Conservation (phyloP, 257 asterid species). For the Euphrasia confusa region DNA sequence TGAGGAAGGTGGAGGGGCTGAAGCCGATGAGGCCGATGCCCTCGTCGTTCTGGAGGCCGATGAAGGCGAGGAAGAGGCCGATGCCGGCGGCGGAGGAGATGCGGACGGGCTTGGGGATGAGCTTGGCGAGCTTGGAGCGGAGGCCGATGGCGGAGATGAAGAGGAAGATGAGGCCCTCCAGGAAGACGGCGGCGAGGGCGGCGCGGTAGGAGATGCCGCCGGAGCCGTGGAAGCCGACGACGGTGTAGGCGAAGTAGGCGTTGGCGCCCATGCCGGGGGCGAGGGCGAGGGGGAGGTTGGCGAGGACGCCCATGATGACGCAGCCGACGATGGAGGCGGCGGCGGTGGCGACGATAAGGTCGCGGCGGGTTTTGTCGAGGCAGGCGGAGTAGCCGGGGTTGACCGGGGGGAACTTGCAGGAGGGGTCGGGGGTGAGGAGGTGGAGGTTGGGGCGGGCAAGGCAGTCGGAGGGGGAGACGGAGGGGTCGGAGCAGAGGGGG, state of each 20-base stretch:
- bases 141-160: slow-evolving; percentile 68
- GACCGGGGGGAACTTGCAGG: slow-evolving; percentile 81
- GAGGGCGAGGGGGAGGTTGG: slow-evolving; percentile 67
- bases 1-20: slow-evolving; percentile 75
- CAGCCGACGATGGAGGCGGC: slow-evolving; percentile 81
- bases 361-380: slow-evolving; percentile 53
- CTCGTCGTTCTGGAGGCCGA: slow-evolving; percentile 75
- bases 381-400: slow-evolving; percentile 93
- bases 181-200: slow-evolving; percentile 84
- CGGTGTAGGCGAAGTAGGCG: slow-evolving; percentile 89
- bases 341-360: slow-evolving; percentile 78
- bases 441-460: slow-evolving; percentile 32
- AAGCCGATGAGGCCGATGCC: slow-evolving; percentile 75
- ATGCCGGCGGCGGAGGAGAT: slow-evolving; percentile 91
- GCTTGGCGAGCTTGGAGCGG: slow-evolving; percentile 69
- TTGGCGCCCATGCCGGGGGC: slow-evolving; percentile 97
- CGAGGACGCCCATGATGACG: slow-evolving; percentile 74
- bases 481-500: slow-evolving; percentile 64
- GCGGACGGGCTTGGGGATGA: slow-evolving; percentile 77
- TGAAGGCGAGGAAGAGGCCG: slow-evolving; percentile 78
- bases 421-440: slow-evolving; percentile 46
- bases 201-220: slow-evolving; percentile 65
- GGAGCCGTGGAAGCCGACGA: slow-evolving; percentile 92
- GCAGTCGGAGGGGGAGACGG: slow-evolving; percentile 44
- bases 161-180: slow-evolving; percentile 70